A percentile compares a stretch with the other conserved stretches of the same genome.
Evolutionary conservation across 805 yeast species (phyloP).

Genomic region (Myxozyma neglecta): DNA sequence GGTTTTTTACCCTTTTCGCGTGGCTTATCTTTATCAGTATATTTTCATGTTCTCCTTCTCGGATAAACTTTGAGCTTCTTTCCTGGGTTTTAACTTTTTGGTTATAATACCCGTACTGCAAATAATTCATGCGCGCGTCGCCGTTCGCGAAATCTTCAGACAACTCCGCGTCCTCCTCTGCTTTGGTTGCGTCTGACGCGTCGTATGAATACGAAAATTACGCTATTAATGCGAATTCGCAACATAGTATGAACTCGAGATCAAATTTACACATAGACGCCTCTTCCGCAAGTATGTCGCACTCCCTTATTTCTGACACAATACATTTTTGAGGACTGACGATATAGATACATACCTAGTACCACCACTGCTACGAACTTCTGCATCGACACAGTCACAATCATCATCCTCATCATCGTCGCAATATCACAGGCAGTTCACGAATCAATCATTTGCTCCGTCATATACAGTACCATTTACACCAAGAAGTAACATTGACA

Average conservation of each 20-base stretch:
- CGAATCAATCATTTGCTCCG: not conserved
- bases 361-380: not conserved
- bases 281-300: conserved; percentile 10
- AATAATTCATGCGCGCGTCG: too few species aligned
- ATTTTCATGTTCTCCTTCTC: too few species aligned
- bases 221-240: not conserved
- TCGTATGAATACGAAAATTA: too few species aligned
- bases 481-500: conserved; percentile 36
- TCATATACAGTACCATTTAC: not conserved
- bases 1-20: too few species aligned
- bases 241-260: not conserved
- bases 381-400: not conserved
- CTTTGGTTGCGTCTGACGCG: too few species aligned
- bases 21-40: too few species aligned
- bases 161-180: too few species aligned
- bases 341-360: not conserved
- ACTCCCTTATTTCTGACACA: not conserved
- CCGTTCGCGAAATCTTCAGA: too few species aligned
- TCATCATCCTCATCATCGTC: not conserved
- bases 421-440: not conserved
- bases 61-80: too few species aligned
- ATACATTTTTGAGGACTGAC: not conserved
- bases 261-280: conserved; percentile 10
- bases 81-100: too few species aligned
- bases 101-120: too few species aligned